Conservation (phyloP, 2,329 filamentous ascomycete genomes). For the Aureobasidium musti region DNA sequence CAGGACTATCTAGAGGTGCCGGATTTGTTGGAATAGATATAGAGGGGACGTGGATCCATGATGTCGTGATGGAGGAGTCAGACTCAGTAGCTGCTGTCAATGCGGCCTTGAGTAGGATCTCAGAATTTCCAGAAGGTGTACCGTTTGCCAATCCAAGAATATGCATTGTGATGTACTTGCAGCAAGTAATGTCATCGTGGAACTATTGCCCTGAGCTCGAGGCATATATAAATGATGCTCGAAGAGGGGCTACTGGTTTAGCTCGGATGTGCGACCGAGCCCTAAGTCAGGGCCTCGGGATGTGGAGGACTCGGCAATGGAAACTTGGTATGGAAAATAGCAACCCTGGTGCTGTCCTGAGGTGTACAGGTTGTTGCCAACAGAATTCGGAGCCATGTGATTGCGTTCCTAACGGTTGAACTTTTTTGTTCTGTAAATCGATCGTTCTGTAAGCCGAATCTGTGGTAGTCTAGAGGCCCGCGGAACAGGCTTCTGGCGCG, state of each 20-base stretch:
- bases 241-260: neutral
- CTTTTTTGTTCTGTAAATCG: too few species aligned
- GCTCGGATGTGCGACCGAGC: neutral
- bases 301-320: constrained; percentile 2
- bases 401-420: too few species aligned
- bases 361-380: neutral
- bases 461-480: too few species aligned
- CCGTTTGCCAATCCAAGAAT: constrained; percentile 30
- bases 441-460: too few species aligned
- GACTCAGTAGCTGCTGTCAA: constrained; percentile 15
- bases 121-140: constrained; percentile 27
- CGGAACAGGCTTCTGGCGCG: neutral
- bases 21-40: constrained; percentile 29
- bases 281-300: constrained; percentile 18
- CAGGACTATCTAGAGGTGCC: constrained; percentile 10
- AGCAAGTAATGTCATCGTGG: too few species aligned
- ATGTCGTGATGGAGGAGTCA: constrained; percentile 29
- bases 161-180: constrained; percentile 23
- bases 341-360: neutral
- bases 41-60: constrained; percentile 31
- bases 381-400: too few species aligned
- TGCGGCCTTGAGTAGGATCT: constrained; percentile 31
- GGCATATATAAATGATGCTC: neutral
- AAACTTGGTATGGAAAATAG: neutral
- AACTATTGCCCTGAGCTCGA: neutral